Evolutionary conservation across 108 stramenopile species (phyloP).

Genomic region (Cyclotella baltica): DNA sequence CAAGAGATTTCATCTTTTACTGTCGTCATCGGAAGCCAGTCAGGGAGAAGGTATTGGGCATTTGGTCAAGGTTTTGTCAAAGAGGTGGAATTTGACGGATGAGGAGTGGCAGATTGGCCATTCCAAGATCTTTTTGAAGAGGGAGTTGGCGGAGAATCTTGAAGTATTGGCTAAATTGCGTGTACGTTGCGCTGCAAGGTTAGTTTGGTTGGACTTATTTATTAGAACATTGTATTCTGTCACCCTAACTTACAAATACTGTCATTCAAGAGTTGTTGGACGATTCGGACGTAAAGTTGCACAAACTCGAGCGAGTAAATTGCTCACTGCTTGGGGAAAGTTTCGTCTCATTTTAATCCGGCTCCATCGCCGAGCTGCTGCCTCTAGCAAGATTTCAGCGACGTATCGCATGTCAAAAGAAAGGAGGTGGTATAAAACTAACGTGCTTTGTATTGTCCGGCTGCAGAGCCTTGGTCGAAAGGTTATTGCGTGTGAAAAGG

Average conservation of each 20-base stretch:
- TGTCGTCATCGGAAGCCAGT: slow-evolving; percentile 61
- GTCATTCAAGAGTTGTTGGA: slow-evolving; percentile 66
- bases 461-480: slow-evolving; percentile 72
- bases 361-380: slow-evolving; percentile 49
- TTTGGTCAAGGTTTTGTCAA: slow-evolving; percentile 76
- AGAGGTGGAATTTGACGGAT: slow-evolving; percentile 78
- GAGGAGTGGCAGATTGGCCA: slow-evolving; percentile 94
- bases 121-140: slow-evolving; percentile 87
- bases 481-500: slow-evolving; percentile 47
- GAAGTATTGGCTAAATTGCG: slow-evolving; percentile 80
- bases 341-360: slow-evolving; percentile 68
- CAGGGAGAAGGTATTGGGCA: slow-evolving; percentile 75
- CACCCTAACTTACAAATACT: no score
- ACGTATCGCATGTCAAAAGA: slow-evolving; percentile 54
- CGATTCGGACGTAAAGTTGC: slow-evolving; percentile 71
- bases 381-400: slow-evolving; percentile 64
- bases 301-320: slow-evolving; percentile 47
- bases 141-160: slow-evolving; percentile 84
- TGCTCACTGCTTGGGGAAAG: slow-evolving; percentile 72
- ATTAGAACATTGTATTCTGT: no score
- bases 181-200: slow-evolving; percentile 70
- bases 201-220: no score
- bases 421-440: slow-evolving; percentile 36
- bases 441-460: slow-evolving; percentile 28
- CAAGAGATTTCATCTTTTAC: slow-evolving; percentile 81